Base-by-base conservation (phyloP, 1,284 basidiomycete genomes). In the Macrocybe sp. region DNA sequence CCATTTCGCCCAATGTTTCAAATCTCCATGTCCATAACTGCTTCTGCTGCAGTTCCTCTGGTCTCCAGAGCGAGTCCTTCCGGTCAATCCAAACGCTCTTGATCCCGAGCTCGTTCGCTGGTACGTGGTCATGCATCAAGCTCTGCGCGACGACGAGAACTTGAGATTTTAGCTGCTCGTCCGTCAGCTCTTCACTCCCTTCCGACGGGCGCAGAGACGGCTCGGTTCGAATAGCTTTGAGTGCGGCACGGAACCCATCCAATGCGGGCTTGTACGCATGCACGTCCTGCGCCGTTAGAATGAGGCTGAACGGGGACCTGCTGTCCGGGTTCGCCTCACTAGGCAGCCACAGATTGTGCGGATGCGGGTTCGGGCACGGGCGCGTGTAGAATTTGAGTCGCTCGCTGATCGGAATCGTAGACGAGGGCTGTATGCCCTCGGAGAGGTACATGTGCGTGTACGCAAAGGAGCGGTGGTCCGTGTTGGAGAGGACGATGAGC, bases 401-500 rank as follows among this genome's bases (percentile, higher is more conserved):
- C 22, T 22, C 22, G 22, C 22, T 22, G 22, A 22, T 22, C 22
- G 22, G 22, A 22, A 22, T 22, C 16, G 37, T 45, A 10, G 28
- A 56, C 36, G 41, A 59, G 44, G 44, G 56, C 46, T 44, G 53
- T 37, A 57, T 60, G 29, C 59, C 70, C 46, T 68, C 74, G 54
- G 70, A 75, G n/a, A 88, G 74, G 41, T 73, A 68, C n/a, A 63
- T 63, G 37, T 80, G 79, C 1, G 85, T 87, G 54, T 73, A 66
- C 2, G 72, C 65, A 61, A 87, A 86, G 34, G 82, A 84, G 11
- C 59, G 56, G 46, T 75, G 73, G 56, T 89, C 86, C 55, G 89
- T 81, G 63, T 89, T 89, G 52, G 84, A 87, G 34, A 89, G 71
- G 2, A 87, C 82, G 46, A 81, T 70, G 50, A 89, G 79, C 51